Conservation (phyloP, 75 land plant species). For the Picea glauca region DNA sequence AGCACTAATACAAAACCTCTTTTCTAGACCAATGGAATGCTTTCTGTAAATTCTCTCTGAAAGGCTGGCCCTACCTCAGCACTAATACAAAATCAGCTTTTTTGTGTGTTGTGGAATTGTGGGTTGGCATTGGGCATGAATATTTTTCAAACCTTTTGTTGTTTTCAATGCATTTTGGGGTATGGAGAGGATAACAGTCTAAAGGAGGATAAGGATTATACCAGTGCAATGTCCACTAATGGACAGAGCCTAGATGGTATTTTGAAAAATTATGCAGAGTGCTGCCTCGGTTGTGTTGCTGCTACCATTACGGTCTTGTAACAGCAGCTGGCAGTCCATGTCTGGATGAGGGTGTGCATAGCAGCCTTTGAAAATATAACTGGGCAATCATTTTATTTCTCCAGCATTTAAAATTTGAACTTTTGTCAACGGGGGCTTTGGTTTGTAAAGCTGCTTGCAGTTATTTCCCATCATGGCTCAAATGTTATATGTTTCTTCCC, state of each 20-base stretch:
- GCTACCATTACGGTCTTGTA: neutral
- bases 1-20: neutral
- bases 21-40: neutral
- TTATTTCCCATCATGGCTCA: too few species aligned
- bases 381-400: too few species aligned
- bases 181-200: neutral
- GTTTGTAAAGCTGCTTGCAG: too few species aligned
- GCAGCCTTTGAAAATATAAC: too few species aligned
- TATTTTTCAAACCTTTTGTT: neutral
- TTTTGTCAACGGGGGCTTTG: too few species aligned
- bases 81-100: slow-evolving; percentile 2
- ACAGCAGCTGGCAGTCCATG: neutral
- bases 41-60: neutral
- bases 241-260: neutral
- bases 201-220: neutral
- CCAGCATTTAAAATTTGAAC: too few species aligned
- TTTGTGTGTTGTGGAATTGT: neutral
- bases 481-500: too few species aligned
- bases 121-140: neutral
- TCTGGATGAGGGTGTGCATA: neutral
- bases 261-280: neutral
- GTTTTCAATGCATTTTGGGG: neutral
- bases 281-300: neutral
- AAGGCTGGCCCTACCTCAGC: slow-evolving; percentile 4
- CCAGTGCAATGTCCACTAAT: neutral